Base-by-base conservation (phyloP, 2,329 filamentous ascomycete species). In the Lecanoromycetidae sp. region DNA sequence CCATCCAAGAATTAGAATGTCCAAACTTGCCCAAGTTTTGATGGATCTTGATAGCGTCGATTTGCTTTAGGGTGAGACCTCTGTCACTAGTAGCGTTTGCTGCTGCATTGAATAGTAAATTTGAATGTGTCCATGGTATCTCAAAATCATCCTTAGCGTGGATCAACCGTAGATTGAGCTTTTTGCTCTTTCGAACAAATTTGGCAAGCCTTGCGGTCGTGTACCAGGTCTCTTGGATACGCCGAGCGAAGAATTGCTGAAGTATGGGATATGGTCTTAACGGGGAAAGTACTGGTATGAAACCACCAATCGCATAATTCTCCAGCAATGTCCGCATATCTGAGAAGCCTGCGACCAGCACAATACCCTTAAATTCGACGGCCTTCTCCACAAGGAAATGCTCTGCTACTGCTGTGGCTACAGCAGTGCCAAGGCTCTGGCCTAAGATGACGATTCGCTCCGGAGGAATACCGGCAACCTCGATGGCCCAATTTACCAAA, bases 161-260 rank as follows among this genome's bases (percentile, higher is more conserved):
- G 22, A 65, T 60, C 2, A 64, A 52, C 5, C 57, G 58, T 1
- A 77, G 5, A 22, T 49, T 48, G 32, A 91, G 53, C 53, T 58
- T 70, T 52, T 66, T 73, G 35, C 72, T 79, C 54, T 64, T 61
- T 33, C 62, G 65, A 12, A 76, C 72, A 55, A 78, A 65, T 37
- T 71, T 76, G 44, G 69, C 67, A 8, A 95, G 67, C 3, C 88
- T 75, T 23, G 74, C 69, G 0, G 75, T 75, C 0, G 84, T 87
- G 39, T 77, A 71, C 91, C 91, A 98, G 50, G 74, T 79, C 58
- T 96, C 90, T 10, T 50, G 38, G 20, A 50, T 39, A 29, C 23
- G 17, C 15, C 30, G 26, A 10, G 44, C 48, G 39, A 52, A 63
- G 44, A 68, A 69, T 1, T 58, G 53, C 19, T 75, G 62, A 0